phyloP scores from a whole-genome alignment of 495 filamentous ascomycete genomes.

The Stereocaulon alpinum region DNA sequence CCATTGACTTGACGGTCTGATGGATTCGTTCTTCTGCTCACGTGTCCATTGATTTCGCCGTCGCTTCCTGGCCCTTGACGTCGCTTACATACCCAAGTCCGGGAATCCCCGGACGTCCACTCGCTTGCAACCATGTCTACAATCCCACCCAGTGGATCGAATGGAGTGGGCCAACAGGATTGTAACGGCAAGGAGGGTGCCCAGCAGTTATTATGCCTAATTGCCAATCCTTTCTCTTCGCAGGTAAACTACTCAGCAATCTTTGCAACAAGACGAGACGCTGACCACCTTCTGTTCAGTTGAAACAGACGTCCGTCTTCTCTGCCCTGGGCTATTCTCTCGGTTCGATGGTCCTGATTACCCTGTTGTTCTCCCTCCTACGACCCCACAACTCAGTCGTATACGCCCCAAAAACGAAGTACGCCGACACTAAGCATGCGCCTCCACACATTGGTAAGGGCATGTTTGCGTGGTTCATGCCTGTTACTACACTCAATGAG shows the following conservation, averaged over 20 bases:
- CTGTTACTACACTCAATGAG: conserved; percentile 68
- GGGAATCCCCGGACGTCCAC: background rate
- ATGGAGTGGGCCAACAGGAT: background rate
- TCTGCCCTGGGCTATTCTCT: conserved; percentile 78
- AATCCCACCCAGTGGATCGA: background rate
- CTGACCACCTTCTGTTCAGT: conserved; percentile 28
- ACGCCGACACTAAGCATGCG: conserved; percentile 82
- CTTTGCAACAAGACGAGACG: background rate
- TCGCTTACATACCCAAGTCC: background rate
- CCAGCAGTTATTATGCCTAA: conserved; percentile 37
- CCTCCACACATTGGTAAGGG: conserved; percentile 87
- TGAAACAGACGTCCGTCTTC: conserved; percentile 55
- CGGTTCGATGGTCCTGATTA: conserved; percentile 57
- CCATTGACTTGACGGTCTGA: background rate
- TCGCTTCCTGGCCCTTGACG: background rate
- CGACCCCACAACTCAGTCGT: conserved; percentile 84
- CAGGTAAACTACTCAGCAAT: conserved; percentile 26
- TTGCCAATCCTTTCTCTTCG: conserved; percentile 40
- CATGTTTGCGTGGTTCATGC: conserved; percentile 72
- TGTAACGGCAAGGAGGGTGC: conserved; percentile 6
- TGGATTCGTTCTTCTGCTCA: background rate
- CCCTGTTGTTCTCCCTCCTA: conserved; percentile 74
- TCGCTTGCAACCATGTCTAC: background rate
- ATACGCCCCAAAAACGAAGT: conserved; percentile 88
- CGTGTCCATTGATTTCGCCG: background rate